Percentiles rank a stretch among this genome's conserved stretches.
Evolutionary conservation across 345 rosid genomes (phyloP).

Genomic region (Sonneratia caseolaris): DNA sequence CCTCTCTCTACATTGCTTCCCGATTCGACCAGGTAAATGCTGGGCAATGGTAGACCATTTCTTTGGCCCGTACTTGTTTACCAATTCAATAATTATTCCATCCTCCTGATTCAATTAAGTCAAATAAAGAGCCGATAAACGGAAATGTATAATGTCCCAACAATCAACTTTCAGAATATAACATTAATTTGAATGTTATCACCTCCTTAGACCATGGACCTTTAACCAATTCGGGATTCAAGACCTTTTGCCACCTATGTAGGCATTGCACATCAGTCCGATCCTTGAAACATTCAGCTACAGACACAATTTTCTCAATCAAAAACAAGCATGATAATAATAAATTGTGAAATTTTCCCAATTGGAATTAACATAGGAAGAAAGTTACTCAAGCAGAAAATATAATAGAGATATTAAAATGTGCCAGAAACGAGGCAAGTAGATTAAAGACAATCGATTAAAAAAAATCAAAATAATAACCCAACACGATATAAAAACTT

Average conservation of each 20-base stretch:
- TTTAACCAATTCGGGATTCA: conserved; percentile 96
- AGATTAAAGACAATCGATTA: not conserved
- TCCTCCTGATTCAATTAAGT: conserved; percentile 54
- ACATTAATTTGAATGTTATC: conserved; percentile 10
- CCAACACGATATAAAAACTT: not conserved
- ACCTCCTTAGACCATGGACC: conserved; percentile 99
- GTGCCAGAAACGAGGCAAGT: not conserved
- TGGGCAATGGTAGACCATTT: conserved; percentile 98
- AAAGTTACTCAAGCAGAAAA: conserved; percentile 1
- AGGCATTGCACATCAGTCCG: conserved; percentile 99
- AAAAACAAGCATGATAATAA: conserved; percentile 8
- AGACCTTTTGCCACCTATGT: conserved; percentile 99
- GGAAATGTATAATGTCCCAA: not conserved
- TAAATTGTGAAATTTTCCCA: not conserved
- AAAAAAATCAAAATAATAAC: not conserved
- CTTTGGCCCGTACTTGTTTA: conserved; percentile 76
- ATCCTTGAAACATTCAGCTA: conserved; percentile 98
- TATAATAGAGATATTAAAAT: not conserved
- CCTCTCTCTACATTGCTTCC: conserved; percentile 98
- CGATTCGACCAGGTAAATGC: conserved; percentile 93
- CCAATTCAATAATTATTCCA: conserved; percentile 71
- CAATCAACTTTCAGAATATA: not conserved
- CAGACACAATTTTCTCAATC: conserved; percentile 25
- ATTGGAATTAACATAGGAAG: not conserved
- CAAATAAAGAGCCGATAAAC: not conserved